These are phyloP conservation scores for Tetracentron sinense DNA, from an alignment of 164 flowering plant genomes.

Conservation along the genomic window DNA sequence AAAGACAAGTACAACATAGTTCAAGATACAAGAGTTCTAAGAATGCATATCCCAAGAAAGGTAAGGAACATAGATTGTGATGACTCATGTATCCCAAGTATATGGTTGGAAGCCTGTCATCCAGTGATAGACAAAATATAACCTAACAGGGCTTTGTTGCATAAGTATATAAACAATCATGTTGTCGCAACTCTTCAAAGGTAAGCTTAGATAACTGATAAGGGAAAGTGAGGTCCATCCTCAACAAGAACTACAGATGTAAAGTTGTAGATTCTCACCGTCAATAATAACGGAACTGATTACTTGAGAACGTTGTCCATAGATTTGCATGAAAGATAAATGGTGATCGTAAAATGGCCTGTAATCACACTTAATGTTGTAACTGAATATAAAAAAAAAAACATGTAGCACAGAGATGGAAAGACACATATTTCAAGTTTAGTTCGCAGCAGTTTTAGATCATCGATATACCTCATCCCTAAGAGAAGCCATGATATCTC, in stretches of 20 bases:
- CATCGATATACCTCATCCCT: too few species aligned
- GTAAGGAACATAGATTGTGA: too few species aligned
- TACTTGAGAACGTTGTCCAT: conserved; percentile 49
- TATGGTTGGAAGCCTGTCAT: background rate
- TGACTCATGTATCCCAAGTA: background rate
- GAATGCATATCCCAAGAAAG: too few species aligned
- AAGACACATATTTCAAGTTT: too few species aligned
- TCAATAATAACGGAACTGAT: conserved; percentile 79
- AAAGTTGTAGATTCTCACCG: conserved; percentile 38
- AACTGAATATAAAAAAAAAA: background rate
- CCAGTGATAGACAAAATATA: background rate
- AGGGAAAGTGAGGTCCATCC: background rate
- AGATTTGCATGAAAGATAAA: conserved; percentile 65
- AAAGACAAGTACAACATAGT: background rate
- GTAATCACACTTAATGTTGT: conserved; percentile 24
- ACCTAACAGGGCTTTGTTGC: conserved; percentile 4
- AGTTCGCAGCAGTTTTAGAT: too few species aligned
- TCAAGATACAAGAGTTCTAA: background rate
- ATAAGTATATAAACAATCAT: background rate
- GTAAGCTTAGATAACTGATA: background rate
- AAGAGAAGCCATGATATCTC: too few species aligned
- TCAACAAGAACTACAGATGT: background rate
- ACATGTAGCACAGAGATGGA: background rate
- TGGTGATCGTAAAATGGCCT: conserved; percentile 32
- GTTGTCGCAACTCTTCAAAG: background rate